Base-by-base conservation (phyloP, 805 yeast genomes). In the Cyberlindnera mycetangii region DNA sequence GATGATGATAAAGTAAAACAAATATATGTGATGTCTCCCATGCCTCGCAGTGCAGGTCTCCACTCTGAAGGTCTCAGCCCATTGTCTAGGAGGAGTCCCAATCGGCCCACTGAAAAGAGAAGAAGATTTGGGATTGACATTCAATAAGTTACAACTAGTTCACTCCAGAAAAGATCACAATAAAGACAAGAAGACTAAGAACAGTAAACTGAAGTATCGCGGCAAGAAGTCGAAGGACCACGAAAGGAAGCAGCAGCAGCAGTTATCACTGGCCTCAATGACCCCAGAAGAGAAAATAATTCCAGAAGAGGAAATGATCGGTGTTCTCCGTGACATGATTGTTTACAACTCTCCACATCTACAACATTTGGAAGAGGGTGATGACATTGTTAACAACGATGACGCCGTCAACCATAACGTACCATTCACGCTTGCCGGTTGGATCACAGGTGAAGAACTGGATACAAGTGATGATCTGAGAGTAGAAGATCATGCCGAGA, bases 321-420 rank as follows among this genome's bases (percentile, higher is more conserved):
- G 52, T 28, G 53, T 45, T 15, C 41, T 51, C 9, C 43, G 42
- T 10, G 47, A 37, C 10, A 42, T 50, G 49, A 34, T 48, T 11
- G 38, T 41, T 4, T 44, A 30, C 4, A 48, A 52, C 43, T 48
- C 51, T 2, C 50, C 53, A 7, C 17, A 25, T 8, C 27, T 42
- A 28, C 50, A 52, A 7, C 17, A 25, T 8, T 30, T 42, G 32
- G 25, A 36, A 15, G 32, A 27, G n/a, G 39, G 17, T 5, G 21
- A 14, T 21, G 28, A 8, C 12, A 11, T 15, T 5, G 6, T 11
- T 8, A 32, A 22, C 17, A 17, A 22, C 14, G 37, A 32, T 11
- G 18, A 33, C 12, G 17, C 28, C 17, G 42, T 32, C 8, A 32
- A 32, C 14, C 25, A 21, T 18, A 19, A 39, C 12, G 34, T 38